These are phyloP conservation scores for Ustilago hordei DNA, from an alignment of 1,284 basidiomycete genomes.

Conservation along the genomic window DNA sequence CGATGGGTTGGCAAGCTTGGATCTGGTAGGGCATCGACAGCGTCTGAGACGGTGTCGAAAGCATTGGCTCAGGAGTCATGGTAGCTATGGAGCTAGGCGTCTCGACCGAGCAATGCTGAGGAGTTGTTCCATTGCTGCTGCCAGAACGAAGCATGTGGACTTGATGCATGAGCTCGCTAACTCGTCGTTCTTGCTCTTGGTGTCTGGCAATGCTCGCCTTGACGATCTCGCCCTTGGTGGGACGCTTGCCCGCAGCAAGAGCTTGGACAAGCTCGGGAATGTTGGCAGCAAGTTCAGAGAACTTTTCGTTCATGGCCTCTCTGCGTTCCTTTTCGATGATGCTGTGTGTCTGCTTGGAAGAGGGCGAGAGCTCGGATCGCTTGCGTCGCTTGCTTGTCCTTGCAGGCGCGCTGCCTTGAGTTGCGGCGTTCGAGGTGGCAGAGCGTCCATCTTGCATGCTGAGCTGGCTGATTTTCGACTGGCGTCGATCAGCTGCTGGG, in stretches of 20 bases:
- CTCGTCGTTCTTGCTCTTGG: conserved; percentile 44
- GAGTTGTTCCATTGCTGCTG: conserved; percentile 5
- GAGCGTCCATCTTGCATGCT: conserved; percentile 23
- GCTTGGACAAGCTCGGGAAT: conserved; percentile 48
- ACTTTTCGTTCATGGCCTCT: conserved; percentile 55
- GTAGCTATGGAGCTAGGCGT: conserved; percentile 12
- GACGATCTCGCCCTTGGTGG: conserved; percentile 56
- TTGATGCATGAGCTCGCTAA: conserved; percentile 37
- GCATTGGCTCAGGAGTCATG: conserved; percentile 16
- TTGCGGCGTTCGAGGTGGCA: neutral
- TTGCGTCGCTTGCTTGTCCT: conserved; percentile 45
- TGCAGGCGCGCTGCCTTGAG: conserved; percentile 14
- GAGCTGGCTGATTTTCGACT: conserved; percentile 23
- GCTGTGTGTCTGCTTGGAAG: conserved; percentile 50
- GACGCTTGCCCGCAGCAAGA: conserved; percentile 36
- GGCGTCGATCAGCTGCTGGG: conserved; percentile 36
- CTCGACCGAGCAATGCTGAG: conserved; percentile 17
- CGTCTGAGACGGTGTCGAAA: conserved; percentile 11
- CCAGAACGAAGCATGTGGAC: conserved; percentile 36
- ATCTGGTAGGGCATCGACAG: conserved; percentile 35
- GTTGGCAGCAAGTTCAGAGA: conserved; percentile 46
- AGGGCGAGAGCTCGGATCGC: conserved; percentile 45
- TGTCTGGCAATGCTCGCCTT: conserved; percentile 47
- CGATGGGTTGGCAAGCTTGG: conserved; percentile 38
- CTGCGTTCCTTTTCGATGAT: conserved; percentile 52